These are phyloP conservation scores for Aegilops bicornis DNA, from an alignment of 176 grass and related monocot species.

Conservation along the genomic window DNA sequence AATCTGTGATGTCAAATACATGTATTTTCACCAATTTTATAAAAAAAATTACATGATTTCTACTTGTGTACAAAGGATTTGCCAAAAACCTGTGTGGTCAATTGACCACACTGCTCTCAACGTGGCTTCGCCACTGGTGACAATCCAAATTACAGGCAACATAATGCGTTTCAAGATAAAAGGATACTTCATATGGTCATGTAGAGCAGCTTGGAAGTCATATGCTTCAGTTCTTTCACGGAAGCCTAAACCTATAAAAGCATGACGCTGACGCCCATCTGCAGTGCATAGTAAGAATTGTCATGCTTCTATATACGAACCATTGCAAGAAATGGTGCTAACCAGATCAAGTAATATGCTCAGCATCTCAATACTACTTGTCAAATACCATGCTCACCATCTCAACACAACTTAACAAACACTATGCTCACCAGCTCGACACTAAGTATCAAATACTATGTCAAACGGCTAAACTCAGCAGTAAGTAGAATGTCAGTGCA, in stretches of 20 bases:
- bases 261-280: conserved; percentile 90
- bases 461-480: not conserved
- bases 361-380: not conserved
- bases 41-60: too few species aligned
- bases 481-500: conserved; percentile 14
- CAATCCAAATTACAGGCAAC: not conserved
- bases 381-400: not conserved
- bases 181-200: conserved; percentile 99
- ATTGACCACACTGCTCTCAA: too few species aligned
- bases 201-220: conserved; percentile 98
- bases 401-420: conserved; percentile 4
- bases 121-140: too few species aligned
- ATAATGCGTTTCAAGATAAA: conserved; percentile 24
- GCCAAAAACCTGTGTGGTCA: too few species aligned
- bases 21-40: too few species aligned
- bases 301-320: conserved; percentile 19
- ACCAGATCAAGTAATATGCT: conserved; percentile 2
- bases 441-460: conserved; percentile 24
- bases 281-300: conserved; percentile 16
- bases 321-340: not conserved
- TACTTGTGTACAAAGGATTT: too few species aligned
- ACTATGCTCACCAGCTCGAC: conserved; percentile 2
- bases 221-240: conserved; percentile 98
- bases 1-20: too few species aligned
- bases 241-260: conserved; percentile 96